phyloP scores from a whole-genome alignment of 495 filamentous ascomycete genomes.

The Pyrenopolyporus hunteri region DNA sequence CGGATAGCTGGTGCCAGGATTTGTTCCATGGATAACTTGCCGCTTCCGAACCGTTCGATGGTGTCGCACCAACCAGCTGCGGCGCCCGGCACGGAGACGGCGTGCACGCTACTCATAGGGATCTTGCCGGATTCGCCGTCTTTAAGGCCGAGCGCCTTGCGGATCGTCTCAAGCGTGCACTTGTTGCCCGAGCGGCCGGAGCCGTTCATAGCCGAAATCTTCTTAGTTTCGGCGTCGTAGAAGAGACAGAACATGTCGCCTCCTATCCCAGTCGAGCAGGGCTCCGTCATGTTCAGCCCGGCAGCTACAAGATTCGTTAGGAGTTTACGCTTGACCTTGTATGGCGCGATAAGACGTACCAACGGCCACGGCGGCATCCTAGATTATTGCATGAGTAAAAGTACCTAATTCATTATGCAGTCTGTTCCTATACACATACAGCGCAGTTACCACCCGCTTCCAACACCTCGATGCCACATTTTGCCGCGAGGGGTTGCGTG shows the following conservation, averaged over 20 bases:
- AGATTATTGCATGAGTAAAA: neutral
- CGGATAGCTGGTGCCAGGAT: slow-evolving; percentile 84
- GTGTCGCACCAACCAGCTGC: slow-evolving; percentile 94
- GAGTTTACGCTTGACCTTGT: neutral
- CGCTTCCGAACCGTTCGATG: slow-evolving; percentile 89
- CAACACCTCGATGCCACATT: slow-evolving; percentile 83
- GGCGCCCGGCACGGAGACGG: slow-evolving; percentile 87
- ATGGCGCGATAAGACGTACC: slow-evolving; percentile 45
- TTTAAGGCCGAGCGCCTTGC: slow-evolving; percentile 69
- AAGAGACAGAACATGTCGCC: slow-evolving; percentile 98
- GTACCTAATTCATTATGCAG: neutral
- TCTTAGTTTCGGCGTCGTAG: slow-evolving; percentile 82
- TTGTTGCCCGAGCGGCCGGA: slow-evolving; percentile 80
- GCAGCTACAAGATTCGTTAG: slow-evolving; percentile 61
- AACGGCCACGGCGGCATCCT: slow-evolving; percentile 95
- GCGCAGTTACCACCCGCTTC: slow-evolving; percentile 91
- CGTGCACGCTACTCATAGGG: slow-evolving; percentile 76
- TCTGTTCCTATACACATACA: slow-evolving; percentile 56
- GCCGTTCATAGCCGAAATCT: slow-evolving; percentile 85
- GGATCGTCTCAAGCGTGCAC: slow-evolving; percentile 70
- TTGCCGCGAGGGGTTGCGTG: slow-evolving; percentile 88
- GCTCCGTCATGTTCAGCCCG: slow-evolving; percentile 91
- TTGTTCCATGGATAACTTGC: slow-evolving; percentile 77
- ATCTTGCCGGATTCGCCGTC: slow-evolving; percentile 68
- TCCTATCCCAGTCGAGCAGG: slow-evolving; percentile 92